A percentile compares a stretch with the other conserved stretches of the same genome.
Evolutionary conservation across 768 basidiomycete species (phyloP).

Genomic region (Termitomyces sp.): DNA sequence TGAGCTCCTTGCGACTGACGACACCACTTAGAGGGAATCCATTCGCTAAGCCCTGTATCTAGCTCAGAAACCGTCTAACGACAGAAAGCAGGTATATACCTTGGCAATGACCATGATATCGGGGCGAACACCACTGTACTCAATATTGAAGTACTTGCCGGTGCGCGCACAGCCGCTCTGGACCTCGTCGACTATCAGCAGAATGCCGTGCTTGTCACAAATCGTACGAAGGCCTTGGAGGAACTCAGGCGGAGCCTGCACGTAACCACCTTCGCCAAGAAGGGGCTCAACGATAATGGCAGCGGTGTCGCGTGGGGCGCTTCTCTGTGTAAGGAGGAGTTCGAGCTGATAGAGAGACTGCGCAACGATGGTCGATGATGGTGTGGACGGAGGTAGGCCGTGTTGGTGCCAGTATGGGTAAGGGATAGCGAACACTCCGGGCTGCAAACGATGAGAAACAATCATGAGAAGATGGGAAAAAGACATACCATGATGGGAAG

Average conservation of each 20-base stretch:
- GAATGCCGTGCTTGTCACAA: slow-evolving; percentile 85
- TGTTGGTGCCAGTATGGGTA: slow-evolving; percentile 95
- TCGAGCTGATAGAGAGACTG: slow-evolving; percentile 80
- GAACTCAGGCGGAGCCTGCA: slow-evolving; percentile 81
- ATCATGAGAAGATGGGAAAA: neutral
- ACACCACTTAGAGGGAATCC: slow-evolving; percentile 93
- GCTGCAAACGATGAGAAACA: slow-evolving; percentile 39
- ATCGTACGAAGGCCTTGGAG: slow-evolving; percentile 74
- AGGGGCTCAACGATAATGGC: slow-evolving; percentile 95
- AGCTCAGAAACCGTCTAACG: neutral
- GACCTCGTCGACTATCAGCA: slow-evolving; percentile 85
- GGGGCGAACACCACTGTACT: slow-evolving; percentile 81
- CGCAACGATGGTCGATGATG: slow-evolving; percentile 55
- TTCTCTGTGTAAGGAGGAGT: slow-evolving; percentile 74
- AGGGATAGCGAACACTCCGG: slow-evolving; percentile 76
- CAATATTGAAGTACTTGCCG: slow-evolving; percentile 78
- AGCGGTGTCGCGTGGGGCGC: slow-evolving; percentile 81
- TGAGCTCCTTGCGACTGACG: slow-evolving; percentile 76
- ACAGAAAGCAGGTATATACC: slow-evolving; percentile 37
- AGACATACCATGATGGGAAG: slow-evolving; percentile 75
- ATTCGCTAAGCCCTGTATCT: slow-evolving; percentile 73
- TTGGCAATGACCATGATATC: slow-evolving; percentile 92
- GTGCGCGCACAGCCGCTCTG: slow-evolving; percentile 91
- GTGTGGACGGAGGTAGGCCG: slow-evolving; percentile 53
- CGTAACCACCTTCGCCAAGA: slow-evolving; percentile 94